Conservation (phyloP, 768 basidiomycete species). For the Coprinellus micaceus region DNA sequence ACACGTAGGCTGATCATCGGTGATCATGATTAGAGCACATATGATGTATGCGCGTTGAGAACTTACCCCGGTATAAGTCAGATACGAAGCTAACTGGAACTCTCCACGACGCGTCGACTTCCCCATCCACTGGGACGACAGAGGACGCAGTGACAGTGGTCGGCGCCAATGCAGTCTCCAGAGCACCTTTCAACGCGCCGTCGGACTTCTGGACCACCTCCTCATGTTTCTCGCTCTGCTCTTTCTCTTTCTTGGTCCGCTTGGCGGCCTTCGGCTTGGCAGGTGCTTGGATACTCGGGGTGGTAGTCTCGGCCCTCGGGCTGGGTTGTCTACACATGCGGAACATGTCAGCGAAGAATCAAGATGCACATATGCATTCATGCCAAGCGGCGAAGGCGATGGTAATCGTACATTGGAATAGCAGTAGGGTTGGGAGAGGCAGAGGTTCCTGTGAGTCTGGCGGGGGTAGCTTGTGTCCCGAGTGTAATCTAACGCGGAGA, state of each 20-base stretch:
- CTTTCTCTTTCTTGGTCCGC: too few species aligned
- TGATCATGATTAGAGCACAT: conserved; percentile 10
- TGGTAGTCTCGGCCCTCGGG: too few species aligned
- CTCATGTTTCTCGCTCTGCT: conserved; percentile 2
- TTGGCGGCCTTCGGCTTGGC: too few species aligned
- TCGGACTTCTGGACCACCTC: conserved; percentile 6
- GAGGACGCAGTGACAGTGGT: neutral
- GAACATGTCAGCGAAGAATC: too few species aligned
- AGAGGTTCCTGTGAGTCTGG: neutral
- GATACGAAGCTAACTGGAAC: conserved; percentile 27
- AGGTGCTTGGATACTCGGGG: too few species aligned
- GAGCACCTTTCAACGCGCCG: conserved; percentile 8
- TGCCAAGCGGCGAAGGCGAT: conserved; percentile 38
- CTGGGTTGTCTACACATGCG: too few species aligned
- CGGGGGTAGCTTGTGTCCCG: neutral
- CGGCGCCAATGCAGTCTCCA: conserved; percentile 8
- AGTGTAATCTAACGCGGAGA: too few species aligned
- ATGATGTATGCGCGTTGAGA: conserved; percentile 1
- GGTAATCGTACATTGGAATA: conserved; percentile 29
- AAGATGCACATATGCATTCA: conserved; percentile 21
- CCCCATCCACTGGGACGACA: neutral
- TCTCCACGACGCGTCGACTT: neutral
- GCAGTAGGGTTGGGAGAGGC: too few species aligned
- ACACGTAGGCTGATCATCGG: conserved; percentile 58
- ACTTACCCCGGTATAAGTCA: conserved; percentile 58